Base-by-base conservation (phyloP, 2,329 filamentous ascomycete genomes). In the Cladophialophora psammophila region DNA sequence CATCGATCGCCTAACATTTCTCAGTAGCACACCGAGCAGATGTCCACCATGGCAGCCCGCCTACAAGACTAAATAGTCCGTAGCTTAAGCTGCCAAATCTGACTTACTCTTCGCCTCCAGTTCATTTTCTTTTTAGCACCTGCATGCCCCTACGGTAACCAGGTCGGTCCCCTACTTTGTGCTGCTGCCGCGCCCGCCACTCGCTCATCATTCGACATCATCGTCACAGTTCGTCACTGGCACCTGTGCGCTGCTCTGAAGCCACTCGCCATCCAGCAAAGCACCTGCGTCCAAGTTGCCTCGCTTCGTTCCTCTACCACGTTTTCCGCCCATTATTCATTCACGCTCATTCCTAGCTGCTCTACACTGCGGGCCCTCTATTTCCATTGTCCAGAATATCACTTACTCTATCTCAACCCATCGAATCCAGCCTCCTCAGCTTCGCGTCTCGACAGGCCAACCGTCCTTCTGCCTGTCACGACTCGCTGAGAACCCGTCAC, bases 351-450 rank as follows among this genome's bases (percentile, higher is more conserved):
- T 65, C 58, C 40, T 35, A 60, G 57, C 42, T 50, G 40, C 12
- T 40, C 40, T 12, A 20, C 18, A 50, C 20, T 26, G 20, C 26
- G 45, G 3, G 45, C 20, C 26, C 18, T 50, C 45, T 31, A 31
- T 50, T 50, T 26, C 5, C 20, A 20, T 9, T 50, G 18, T 50
- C 13, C 45, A 20, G 26, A 54, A 13, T 18, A 60, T 38, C 60
- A 48, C 54, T 34, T 20, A 50, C 65, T 38, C 60, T 65, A 60
- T 56, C 65, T 68, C 66, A 60, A 66, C 34, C 35, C 35, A 40
- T 36, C 18, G 34, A 35, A 42, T 53, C 40, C 60, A 36, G 20
- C 52, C 45, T 58, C 35, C 42, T 18, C 32, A 48, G 26, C 59
- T 15, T 52, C 59, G 35, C 57, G 18, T 40, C n/a, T 52, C 58